These are phyloP conservation scores for Straminergon stramineum DNA, from an alignment of 225 moss, liverwort and hornwort species.

Conservation along the genomic window DNA sequence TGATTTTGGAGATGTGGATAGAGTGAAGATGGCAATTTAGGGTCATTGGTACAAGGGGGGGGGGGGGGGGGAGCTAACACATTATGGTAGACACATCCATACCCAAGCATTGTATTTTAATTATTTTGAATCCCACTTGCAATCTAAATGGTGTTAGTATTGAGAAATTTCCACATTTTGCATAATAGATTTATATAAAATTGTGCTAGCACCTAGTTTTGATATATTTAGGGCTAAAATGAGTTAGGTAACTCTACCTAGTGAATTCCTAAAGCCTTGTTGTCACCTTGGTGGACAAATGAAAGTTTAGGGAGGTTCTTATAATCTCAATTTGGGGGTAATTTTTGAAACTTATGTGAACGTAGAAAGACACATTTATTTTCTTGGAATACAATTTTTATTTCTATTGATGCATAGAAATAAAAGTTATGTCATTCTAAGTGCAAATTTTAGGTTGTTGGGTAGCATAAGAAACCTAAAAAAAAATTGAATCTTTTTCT, in stretches of 20 bases:
- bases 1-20: no score
- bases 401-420: background rate
- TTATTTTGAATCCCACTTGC: background rate
- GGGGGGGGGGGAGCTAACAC: no score
- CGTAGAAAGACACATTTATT: accelerated
- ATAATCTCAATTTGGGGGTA: background rate
- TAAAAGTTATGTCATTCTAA: accelerated
- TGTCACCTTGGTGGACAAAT: background rate
- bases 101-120: background rate
- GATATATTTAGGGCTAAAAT: background rate
- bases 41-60: no score
- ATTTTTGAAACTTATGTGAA: background rate
- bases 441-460: accelerated
- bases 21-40: no score
- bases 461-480: accelerated
- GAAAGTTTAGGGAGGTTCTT: background rate
- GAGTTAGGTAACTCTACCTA: background rate
- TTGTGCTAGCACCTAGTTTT: background rate
- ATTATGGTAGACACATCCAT: background rate
- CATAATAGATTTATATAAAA: background rate
- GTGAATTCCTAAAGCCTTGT: background rate
- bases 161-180: background rate
- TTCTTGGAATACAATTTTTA: background rate
- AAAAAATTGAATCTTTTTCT: background rate
- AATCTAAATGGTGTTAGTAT: no score